Evolutionary conservation across 331 rosid species (phyloP).

Genomic region (Arachis monticola): DNA sequence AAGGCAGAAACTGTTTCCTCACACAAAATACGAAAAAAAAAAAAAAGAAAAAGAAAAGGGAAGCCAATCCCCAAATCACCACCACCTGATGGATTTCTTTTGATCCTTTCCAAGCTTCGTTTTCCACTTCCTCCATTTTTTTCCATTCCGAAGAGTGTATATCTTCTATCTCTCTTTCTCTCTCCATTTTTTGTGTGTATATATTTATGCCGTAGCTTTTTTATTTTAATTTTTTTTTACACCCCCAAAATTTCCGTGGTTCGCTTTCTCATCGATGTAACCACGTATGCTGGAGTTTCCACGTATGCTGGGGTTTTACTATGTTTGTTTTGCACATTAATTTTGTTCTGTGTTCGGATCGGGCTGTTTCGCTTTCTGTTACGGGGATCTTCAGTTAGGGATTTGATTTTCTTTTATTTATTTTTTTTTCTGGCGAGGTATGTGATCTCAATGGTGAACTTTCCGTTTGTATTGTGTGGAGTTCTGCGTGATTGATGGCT

Average conservation of each 20-base stretch:
- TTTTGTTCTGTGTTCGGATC: slow-evolving; percentile 36
- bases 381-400: slow-evolving; percentile 39
- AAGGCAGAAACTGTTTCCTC: slow-evolving; percentile 44
- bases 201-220: neutral
- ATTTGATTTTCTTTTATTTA: slow-evolving; percentile 18
- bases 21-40: slow-evolving; percentile 36
- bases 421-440: neutral
- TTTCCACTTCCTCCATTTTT: slow-evolving; percentile 31
- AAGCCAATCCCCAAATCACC: neutral
- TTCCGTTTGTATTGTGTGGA: slow-evolving; percentile 35
- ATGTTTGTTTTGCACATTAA: slow-evolving; percentile 19
- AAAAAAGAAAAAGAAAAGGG: neutral
- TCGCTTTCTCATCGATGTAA: slow-evolving; percentile 26
- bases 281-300: slow-evolving; percentile 21
- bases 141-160: slow-evolving; percentile 42
- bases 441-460: slow-evolving; percentile 27
- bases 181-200: neutral
- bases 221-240: neutral
- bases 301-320: slow-evolving; percentile 16
- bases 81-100: slow-evolving; percentile 7
- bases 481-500: slow-evolving; percentile 32
- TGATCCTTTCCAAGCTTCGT: slow-evolving; percentile 36
- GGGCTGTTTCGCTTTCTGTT: slow-evolving; percentile 32
- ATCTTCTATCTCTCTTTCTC: slow-evolving; percentile 12
- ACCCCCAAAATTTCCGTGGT: neutral